phyloP scores from a whole-genome alignment of 129 eudicot genomes.

The Flaveria trinervia region DNA sequence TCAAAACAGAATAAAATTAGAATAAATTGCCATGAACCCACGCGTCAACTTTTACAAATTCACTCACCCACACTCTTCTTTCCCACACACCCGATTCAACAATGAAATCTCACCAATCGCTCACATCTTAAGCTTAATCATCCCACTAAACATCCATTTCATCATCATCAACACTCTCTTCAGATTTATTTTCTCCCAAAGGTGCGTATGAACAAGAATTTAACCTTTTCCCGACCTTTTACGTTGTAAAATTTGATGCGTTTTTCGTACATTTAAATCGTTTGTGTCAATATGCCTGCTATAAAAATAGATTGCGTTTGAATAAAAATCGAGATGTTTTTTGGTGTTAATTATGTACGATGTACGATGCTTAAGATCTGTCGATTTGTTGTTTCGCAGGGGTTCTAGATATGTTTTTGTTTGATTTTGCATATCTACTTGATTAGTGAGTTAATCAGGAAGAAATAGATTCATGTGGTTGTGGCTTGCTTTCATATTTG shows the following conservation, averaged over 20 bases:
- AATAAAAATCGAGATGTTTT: neutral
- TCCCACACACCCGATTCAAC: conserved; percentile 16
- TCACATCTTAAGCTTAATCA: conserved; percentile 13
- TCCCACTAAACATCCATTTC: neutral
- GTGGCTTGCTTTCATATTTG: conserved; percentile 8
- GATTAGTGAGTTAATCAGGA: conserved; percentile 18
- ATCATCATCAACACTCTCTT: conserved; percentile 4
- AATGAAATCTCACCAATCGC: conserved; percentile 7
- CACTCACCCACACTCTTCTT: conserved; percentile 6
- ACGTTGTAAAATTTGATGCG: neutral
- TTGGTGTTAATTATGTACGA: neutral
- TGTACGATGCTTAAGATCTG: conserved; percentile 16
- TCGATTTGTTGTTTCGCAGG: conserved; percentile 15
- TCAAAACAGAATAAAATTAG: neutral
- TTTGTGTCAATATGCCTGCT: neutral
- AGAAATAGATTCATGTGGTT: neutral
- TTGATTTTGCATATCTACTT: neutral
- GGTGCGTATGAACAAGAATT: conserved; percentile 16
- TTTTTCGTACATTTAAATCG: neutral
- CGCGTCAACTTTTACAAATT: conserved; percentile 18
- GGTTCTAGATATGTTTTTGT: neutral
- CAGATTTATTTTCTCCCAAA: neutral
- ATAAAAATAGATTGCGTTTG: neutral
- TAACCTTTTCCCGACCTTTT: neutral
- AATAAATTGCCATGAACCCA: conserved; percentile 1